These are phyloP conservation scores for Termitomyces sp. DNA, from an alignment of 768 basidiomycete genomes.

Conservation along the genomic window DNA sequence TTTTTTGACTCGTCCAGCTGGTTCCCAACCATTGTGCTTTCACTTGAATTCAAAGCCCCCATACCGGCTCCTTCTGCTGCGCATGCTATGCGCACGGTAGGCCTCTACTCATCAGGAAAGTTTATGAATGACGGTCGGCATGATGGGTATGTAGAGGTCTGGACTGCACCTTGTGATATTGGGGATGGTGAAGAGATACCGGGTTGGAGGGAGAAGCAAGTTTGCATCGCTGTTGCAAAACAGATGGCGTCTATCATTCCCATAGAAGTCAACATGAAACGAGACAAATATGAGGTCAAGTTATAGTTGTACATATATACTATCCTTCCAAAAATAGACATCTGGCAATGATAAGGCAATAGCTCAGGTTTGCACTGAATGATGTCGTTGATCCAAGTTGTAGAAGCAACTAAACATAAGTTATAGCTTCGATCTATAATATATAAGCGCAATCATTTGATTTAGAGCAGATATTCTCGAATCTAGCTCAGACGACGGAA, in stretches of 20 bases:
- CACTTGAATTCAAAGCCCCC: constrained; percentile 58
- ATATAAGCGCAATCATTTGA: too few species aligned
- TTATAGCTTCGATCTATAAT: too few species aligned
- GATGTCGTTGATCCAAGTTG: too few species aligned
- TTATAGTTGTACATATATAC: too few species aligned
- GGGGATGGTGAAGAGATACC: constrained; percentile 34
- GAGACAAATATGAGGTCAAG: constrained; percentile 18
- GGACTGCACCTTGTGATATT: constrained; percentile 57
- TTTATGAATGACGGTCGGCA: constrained; percentile 53
- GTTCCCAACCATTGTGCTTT: constrained; percentile 58
- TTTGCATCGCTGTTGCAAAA: constrained; percentile 54
- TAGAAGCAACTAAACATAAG: too few species aligned
- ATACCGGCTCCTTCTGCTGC: constrained; percentile 36
- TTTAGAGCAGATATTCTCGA: too few species aligned
- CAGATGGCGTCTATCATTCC: constrained; percentile 55
- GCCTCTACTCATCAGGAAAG: constrained; percentile 44
- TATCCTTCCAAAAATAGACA: too few species aligned
- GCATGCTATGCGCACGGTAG: constrained; percentile 48
- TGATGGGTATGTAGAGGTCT: constrained; percentile 55
- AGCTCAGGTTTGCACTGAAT: too few species aligned
- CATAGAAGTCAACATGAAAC: constrained; percentile 31
- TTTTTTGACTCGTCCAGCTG: constrained; percentile 5
- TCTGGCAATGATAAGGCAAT: too few species aligned
- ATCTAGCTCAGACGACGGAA: too few species aligned
- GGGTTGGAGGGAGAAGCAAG: constrained; percentile 57